A percentile compares a stretch with the other conserved stretches of the same genome.
phyloP scores from a whole-genome alignment of 2,329 filamentous ascomycete species.

The Claviceps digitariae region DNA sequence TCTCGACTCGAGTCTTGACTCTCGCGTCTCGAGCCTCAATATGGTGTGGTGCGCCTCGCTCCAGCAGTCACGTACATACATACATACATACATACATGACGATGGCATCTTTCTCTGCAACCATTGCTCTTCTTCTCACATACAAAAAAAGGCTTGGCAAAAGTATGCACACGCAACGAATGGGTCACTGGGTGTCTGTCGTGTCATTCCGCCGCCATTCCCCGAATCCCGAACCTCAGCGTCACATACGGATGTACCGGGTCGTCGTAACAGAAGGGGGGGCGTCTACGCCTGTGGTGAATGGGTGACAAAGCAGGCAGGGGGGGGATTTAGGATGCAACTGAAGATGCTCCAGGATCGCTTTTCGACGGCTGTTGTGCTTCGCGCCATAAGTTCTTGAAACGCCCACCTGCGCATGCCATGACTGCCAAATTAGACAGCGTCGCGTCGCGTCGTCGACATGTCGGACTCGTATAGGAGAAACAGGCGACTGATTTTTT shows the following conservation, averaged over 20 bases:
- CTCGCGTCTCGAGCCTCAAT: background rate
- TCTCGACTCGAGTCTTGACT: background rate
- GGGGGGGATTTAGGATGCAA: background rate
- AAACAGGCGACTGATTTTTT: too few species aligned
- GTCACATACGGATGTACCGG: background rate
- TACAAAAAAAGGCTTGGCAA: background rate
- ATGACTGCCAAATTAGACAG: background rate
- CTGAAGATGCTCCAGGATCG: background rate
- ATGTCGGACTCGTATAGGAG: background rate
- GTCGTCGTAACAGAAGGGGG: background rate
- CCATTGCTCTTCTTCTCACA: background rate
- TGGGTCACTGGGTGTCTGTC: background rate
- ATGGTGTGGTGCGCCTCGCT: background rate
- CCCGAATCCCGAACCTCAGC: background rate
- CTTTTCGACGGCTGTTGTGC: background rate
- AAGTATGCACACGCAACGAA: background rate
- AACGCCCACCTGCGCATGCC: background rate
- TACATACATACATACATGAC: background rate
- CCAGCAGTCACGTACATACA: background rate
- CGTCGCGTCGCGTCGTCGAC: background rate
- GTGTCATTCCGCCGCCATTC: background rate
- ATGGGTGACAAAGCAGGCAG: background rate
- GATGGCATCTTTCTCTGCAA: background rate
- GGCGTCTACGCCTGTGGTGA: background rate
- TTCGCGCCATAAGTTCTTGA: background rate